Percentiles rank a stretch among this genome's conserved stretches.
Evolutionary conservation across 2,329 filamentous ascomycete species (phyloP).

Genomic region (Phoma sp.): DNA sequence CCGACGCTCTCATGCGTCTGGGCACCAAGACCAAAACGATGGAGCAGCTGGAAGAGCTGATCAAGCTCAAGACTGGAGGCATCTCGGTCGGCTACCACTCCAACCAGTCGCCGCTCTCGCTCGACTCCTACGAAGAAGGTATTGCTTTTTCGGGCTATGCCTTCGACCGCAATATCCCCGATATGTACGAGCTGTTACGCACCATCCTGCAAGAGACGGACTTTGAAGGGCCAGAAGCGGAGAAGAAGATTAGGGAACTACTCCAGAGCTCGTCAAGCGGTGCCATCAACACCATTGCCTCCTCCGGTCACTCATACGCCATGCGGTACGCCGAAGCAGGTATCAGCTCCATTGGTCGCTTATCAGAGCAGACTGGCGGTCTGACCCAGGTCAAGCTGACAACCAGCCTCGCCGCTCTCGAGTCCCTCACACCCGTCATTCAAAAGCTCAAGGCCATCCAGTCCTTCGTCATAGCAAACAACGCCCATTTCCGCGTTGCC

Average conservation of each 20-base stretch:
- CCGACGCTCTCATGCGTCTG: conserved; percentile 89
- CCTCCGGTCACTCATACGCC: conserved; percentile 86
- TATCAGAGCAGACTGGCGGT: conserved; percentile 87
- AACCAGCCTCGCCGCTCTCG: conserved; percentile 76
- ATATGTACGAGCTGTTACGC: conserved; percentile 86
- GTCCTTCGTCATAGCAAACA: conserved; percentile 72
- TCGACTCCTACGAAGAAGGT: conserved; percentile 76
- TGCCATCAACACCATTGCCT: conserved; percentile 88
- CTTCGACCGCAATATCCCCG: conserved; percentile 85
- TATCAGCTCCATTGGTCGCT: conserved; percentile 72
- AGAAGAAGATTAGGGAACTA: conserved; percentile 82
- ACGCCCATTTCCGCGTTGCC: conserved; percentile 74
- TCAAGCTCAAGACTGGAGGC: conserved; percentile 95
- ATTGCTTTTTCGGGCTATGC: conserved; percentile 85
- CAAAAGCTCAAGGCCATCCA: conserved; percentile 86
- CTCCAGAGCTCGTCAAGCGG: conserved; percentile 87
- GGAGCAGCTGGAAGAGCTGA: conserved; percentile 93
- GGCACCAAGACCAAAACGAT: conserved; percentile 87
- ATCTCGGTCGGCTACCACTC: conserved; percentile 84
- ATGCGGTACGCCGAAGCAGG: conserved; percentile 82
- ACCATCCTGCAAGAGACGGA: conserved; percentile 85
- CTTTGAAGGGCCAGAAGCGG: conserved; percentile 83
- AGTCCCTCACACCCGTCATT: conserved; percentile 77
- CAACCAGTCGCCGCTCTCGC: conserved; percentile 76
- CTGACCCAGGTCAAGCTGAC: conserved; percentile 87